Evolutionary conservation across 129 eudicot genomes (phyloP).

Genomic region (Escallonia rubra): DNA sequence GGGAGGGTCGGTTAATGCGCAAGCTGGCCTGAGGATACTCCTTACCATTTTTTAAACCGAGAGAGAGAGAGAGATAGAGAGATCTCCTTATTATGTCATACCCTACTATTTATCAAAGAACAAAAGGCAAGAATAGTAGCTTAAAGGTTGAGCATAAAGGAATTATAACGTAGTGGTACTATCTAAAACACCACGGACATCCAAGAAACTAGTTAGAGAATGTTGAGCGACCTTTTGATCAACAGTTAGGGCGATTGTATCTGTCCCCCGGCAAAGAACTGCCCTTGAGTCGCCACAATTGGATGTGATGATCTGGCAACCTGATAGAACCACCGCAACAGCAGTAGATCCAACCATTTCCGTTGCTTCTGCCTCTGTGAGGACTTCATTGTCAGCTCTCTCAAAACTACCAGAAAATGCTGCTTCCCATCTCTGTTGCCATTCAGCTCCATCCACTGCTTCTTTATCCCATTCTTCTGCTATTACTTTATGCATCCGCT

Average conservation of each 20-base stretch:
- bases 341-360: conserved; percentile 90
- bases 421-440: conserved; percentile 61
- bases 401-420: conserved; percentile 52
- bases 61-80: too few species aligned
- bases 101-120: too few species aligned
- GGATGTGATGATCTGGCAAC: conserved; percentile 68
- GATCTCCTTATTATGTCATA: too few species aligned
- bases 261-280: conserved; percentile 63
- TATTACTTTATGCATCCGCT: conserved; percentile 65
- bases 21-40: too few species aligned
- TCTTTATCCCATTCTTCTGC: conserved; percentile 58
- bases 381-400: conserved; percentile 56
- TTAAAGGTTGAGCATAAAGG: too few species aligned
- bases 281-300: conserved; percentile 91
- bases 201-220: not conserved
- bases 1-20: too few species aligned
- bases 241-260: conserved; percentile 58
- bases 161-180: too few species aligned
- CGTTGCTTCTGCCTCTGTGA: conserved; percentile 50
- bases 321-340: conserved; percentile 55
- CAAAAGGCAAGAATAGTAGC: too few species aligned
- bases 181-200: too few species aligned
- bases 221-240: conserved; percentile 67
- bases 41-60: too few species aligned
- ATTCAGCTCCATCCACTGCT: conserved; percentile 26